Evolutionary conservation across 306 rosid genomes (phyloP).

Genomic region (Acacia melanoxylon): DNA sequence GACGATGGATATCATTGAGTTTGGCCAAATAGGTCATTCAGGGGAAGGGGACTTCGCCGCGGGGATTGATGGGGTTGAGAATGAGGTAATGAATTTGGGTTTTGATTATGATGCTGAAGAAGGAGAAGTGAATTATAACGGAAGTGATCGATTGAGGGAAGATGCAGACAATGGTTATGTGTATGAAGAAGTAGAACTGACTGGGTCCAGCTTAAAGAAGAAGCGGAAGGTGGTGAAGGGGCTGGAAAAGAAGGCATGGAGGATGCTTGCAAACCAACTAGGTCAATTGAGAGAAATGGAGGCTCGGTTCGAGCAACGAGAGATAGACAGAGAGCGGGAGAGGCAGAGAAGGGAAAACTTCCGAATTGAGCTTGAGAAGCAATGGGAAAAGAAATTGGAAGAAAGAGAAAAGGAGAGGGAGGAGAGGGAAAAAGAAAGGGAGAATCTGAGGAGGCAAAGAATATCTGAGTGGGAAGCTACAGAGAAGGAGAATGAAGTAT

Average conservation of each 20-base stretch:
- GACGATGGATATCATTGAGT: constrained; percentile 72
- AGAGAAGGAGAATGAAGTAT: constrained; percentile 74
- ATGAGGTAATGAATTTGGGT: constrained; percentile 81
- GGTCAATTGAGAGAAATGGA: constrained; percentile 78
- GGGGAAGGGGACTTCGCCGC: constrained; percentile 69
- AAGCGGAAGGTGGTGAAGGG: constrained; percentile 64
- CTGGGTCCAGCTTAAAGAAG: constrained; percentile 63
- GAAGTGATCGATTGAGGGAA: constrained; percentile 54
- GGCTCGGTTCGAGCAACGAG: constrained; percentile 73
- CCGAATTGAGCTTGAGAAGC: constrained; percentile 57
- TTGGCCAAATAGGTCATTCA: constrained; percentile 76
- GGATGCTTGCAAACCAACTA: constrained; percentile 62
- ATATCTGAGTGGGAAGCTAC: constrained; percentile 75
- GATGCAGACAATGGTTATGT: constrained; percentile 70
- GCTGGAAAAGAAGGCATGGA: constrained; percentile 76
- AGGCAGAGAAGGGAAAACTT: constrained; percentile 65
- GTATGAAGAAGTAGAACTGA: constrained; percentile 69
- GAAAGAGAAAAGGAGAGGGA: constrained; percentile 64
- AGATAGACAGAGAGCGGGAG: constrained; percentile 76
- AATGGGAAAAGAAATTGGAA: constrained; percentile 70
- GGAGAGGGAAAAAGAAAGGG: constrained; percentile 61
- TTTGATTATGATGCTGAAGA: constrained; percentile 83
- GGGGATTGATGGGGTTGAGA: constrained; percentile 80
- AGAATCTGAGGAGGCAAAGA: constrained; percentile 65
- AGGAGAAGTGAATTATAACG: constrained; percentile 74